phyloP scores from a whole-genome alignment of 1,284 basidiomycete species.

The Crucibulum cyathiforme region DNA sequence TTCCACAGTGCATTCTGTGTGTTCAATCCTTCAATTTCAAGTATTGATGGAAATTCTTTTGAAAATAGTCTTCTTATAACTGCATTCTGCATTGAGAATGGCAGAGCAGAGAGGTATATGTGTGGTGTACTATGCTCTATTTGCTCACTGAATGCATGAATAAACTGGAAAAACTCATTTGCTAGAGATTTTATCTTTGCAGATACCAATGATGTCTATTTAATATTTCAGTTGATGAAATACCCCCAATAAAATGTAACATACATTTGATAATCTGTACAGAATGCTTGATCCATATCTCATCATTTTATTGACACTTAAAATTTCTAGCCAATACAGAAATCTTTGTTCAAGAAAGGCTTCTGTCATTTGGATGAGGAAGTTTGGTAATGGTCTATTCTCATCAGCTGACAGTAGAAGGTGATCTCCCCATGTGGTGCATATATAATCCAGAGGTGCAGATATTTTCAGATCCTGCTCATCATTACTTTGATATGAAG shows the following conservation, averaged over 20 bases:
- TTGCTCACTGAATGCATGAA: too few relatives aligned
- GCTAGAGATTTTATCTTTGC: too few relatives aligned
- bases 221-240: too few relatives aligned
- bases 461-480: background rate
- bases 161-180: too few relatives aligned
- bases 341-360: background rate
- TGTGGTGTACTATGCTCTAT: too few relatives aligned
- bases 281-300: background rate
- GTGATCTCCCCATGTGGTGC: background rate
- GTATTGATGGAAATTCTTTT: too few relatives aligned
- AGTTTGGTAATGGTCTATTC: background rate
- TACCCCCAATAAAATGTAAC: background rate
- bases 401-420: background rate
- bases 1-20: too few relatives aligned
- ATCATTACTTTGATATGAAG: background rate
- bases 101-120: too few relatives aligned
- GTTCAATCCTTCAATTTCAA: too few relatives aligned
- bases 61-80: too few relatives aligned
- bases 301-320: background rate
- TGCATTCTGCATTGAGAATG: too few relatives aligned
- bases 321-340: background rate
- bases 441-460: background rate
- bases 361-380: background rate
- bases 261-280: background rate
- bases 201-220: too few relatives aligned